Conservation (phyloP, 169 alveolate species). For the Eimeria zaria region DNA sequence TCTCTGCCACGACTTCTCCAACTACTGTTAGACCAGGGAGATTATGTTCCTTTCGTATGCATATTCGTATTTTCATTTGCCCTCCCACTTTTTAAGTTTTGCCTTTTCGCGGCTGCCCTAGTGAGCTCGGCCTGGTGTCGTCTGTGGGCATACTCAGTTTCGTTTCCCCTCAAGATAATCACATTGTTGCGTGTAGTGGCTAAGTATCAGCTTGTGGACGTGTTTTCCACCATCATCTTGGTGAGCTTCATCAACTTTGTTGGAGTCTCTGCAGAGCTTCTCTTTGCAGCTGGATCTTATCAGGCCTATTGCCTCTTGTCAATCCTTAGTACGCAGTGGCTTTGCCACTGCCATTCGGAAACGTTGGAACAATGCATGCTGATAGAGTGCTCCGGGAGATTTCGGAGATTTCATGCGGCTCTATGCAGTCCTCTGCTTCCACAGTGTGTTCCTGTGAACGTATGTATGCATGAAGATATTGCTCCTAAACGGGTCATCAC, state of each 20-base stretch:
- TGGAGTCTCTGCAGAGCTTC: constrained; percentile 43
- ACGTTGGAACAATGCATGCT: background rate
- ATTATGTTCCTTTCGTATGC: constrained; percentile 28
- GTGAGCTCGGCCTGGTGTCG: constrained; percentile 42
- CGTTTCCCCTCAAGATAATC: constrained; percentile 21
- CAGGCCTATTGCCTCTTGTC: constrained; percentile 58
- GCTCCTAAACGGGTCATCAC: background rate
- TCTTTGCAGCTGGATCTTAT: constrained; percentile 43
- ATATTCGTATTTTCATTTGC: constrained; percentile 41
- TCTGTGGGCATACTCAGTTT: background rate
- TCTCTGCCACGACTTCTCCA: constrained; percentile 55
- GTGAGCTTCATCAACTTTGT: constrained; percentile 48
- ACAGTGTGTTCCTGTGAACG: background rate
- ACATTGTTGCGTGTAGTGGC: constrained; percentile 15
- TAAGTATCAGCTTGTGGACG: constrained; percentile 80
- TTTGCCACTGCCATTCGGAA: constrained; percentile 59
- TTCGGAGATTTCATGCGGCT: background rate
- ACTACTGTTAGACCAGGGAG: constrained; percentile 21
- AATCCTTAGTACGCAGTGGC: constrained; percentile 51
- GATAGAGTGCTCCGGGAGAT: background rate
- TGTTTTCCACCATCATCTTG: constrained; percentile 39
- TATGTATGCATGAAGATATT: background rate
- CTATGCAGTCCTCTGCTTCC: constrained; percentile 51
- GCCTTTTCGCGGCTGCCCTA: constrained; percentile 24
- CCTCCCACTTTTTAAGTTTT: constrained; percentile 59